Percentiles rank a stretch among this genome's conserved stretches.
These are phyloP conservation scores for Ophiostoma quercus DNA, from an alignment of 2,329 filamentous ascomycete genomes.

Conservation along the genomic window DNA sequence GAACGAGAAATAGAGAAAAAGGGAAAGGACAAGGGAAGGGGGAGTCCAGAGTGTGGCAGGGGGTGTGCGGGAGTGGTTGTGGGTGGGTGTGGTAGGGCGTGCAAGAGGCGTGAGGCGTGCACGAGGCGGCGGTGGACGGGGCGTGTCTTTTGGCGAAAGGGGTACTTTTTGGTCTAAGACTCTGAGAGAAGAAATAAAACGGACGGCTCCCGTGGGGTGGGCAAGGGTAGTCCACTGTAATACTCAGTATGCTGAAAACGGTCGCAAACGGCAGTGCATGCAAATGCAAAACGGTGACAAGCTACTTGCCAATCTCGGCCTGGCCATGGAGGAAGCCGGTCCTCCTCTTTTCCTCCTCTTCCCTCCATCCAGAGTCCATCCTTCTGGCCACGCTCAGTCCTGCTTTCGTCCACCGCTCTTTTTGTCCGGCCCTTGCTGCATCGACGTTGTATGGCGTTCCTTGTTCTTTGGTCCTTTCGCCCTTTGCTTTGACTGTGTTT, in stretches of 20 bases:
- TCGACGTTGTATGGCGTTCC: neutral
- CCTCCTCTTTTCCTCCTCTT: neutral
- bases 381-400: neutral
- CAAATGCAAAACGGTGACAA: neutral
- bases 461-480: neutral
- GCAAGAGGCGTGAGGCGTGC: neutral
- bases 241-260: neutral
- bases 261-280: neutral
- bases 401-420: constrained; percentile 7
- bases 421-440: neutral
- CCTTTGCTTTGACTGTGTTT: neutral
- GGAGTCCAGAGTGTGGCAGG: constrained; percentile 6
- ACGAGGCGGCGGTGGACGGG: neutral
- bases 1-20: neutral
- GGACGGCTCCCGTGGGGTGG: constrained; percentile 8
- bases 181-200: neutral
- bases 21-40: constrained; percentile 12
- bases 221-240: neutral
- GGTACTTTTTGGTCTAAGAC: neutral
- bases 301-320: neutral
- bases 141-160: neutral
- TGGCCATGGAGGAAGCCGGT: neutral
- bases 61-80: neutral
- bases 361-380: neutral
- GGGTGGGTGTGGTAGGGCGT: neutral